Evolutionary conservation across 371 early-diverging fungal species (phyloP).

Genomic region (Amoeboaphelidium protococcarum): DNA sequence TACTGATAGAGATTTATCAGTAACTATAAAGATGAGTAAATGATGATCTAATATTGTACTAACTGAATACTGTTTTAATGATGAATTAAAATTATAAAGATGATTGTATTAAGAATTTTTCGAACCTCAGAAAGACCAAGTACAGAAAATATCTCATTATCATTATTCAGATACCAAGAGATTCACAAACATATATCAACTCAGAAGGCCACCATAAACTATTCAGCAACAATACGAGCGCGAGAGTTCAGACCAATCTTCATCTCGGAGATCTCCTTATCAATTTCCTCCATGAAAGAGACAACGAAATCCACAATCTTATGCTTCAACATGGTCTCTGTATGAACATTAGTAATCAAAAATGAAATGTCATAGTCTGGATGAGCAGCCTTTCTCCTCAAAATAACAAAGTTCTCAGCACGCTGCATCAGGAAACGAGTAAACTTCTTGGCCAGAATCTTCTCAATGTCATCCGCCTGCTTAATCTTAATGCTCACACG

Average conservation of each 20-base stretch:
- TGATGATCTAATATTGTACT: no score
- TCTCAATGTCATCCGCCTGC: slow-evolving; percentile 90
- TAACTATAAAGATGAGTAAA: no score
- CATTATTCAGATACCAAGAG: no score
- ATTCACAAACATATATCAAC: no score
- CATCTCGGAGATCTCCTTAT: slow-evolving; percentile 95
- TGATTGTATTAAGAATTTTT: no score
- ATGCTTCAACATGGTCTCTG: slow-evolving; percentile 88
- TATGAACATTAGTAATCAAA: slow-evolving; percentile 79
- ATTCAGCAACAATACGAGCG: slow-evolving; percentile 24
- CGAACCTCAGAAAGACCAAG: no score
- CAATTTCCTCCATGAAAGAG: slow-evolving; percentile 94
- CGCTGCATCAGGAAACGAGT: slow-evolving; percentile 85
- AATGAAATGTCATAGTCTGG: slow-evolving; percentile 90
- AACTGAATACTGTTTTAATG: no score
- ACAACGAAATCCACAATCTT: slow-evolving; percentile 92
- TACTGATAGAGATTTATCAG: no score
- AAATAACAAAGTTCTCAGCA: slow-evolving; percentile 82
- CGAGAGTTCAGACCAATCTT: slow-evolving; percentile 79
- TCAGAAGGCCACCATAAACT: background rate
- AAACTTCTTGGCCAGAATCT: slow-evolving; percentile 79
- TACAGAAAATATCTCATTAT: no score
- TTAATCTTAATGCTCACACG: slow-evolving; percentile 86
- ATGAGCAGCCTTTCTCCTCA: slow-evolving; percentile 66
- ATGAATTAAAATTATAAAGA: no score